Percentiles rank a stretch among this genome's conserved stretches.
These are phyloP conservation scores for Onygenales sp. DNA, from an alignment of 2,329 filamentous ascomycete species.

Conservation along the genomic window DNA sequence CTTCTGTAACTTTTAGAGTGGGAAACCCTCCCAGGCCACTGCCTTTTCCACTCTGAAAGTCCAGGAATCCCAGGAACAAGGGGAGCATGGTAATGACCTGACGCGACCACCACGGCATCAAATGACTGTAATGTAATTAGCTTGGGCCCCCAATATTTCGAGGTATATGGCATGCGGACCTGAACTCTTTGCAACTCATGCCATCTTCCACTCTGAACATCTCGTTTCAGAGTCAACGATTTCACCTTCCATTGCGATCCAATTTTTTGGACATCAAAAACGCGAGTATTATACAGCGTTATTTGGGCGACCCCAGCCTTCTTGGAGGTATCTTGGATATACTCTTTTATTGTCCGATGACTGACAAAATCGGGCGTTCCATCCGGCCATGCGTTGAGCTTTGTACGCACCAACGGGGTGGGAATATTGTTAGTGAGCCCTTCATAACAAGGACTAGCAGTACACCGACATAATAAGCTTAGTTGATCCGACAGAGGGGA, in stretches of 20 bases:
- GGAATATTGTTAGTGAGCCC: conserved; percentile 46
- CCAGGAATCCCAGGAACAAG: conserved; percentile 42
- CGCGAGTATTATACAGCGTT: conserved; percentile 51
- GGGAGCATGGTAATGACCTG: conserved; percentile 45
- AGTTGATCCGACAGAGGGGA: not conserved
- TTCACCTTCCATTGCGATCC: conserved; percentile 42
- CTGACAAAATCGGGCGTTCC: conserved; percentile 51
- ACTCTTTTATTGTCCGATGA: conserved; percentile 48
- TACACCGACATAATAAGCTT: conserved; percentile 2
- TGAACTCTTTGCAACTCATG: not conserved
- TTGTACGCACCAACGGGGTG: conserved; percentile 41
- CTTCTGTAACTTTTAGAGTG: conserved; percentile 45
- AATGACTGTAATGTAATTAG: conserved; percentile 27
- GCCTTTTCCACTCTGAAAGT: conserved; percentile 36
- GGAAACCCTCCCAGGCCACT: conserved; percentile 35
- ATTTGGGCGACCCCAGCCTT: conserved; percentile 41
- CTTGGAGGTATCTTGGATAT: conserved; percentile 51
- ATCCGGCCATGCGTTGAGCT: conserved; percentile 46
- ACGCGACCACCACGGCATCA: conserved; percentile 45
- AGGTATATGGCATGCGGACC: not conserved
- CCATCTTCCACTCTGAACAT: conserved; percentile 7
- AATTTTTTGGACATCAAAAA: conserved; percentile 43
- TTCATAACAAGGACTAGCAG: conserved; percentile 40
- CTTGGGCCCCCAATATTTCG: conserved; percentile 1
- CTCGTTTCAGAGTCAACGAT: conserved; percentile 34